These are phyloP conservation scores for Saturnispora silvae DNA, from an alignment of 805 yeast genomes.

Conservation along the genomic window DNA sequence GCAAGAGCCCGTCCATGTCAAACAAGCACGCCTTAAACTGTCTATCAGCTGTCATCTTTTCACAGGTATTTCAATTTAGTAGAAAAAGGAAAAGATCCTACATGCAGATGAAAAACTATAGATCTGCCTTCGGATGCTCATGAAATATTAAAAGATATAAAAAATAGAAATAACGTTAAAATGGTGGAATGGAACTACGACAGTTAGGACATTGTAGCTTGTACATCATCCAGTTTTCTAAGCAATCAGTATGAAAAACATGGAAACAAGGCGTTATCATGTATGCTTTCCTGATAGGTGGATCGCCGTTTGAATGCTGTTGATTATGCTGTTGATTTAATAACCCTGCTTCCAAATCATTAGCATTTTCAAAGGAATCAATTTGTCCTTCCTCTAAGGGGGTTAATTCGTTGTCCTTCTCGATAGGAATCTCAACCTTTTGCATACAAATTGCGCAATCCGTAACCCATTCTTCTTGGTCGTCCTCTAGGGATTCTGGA, in stretches of 20 bases:
- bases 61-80: too few relatives aligned
- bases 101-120: too few relatives aligned
- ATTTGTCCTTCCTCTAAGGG: background rate
- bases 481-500: conserved; percentile 19
- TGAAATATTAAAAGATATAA: too few relatives aligned
- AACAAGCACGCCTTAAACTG: conserved; percentile 23
- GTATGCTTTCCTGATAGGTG: conserved; percentile 32
- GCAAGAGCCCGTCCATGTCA: conserved; percentile 92
- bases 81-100: too few relatives aligned
- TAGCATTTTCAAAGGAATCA: conserved; percentile 6
- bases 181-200: conserved; percentile 74
- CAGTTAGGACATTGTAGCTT: conserved; percentile 93
- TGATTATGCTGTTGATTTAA: background rate
- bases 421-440: conserved; percentile 50
- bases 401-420: conserved; percentile 8
- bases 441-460: conserved; percentile 92
- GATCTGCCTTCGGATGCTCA: too few relatives aligned
- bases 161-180: conserved; percentile 26
- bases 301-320: background rate
- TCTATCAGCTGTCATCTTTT: too few relatives aligned
- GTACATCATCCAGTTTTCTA: conserved; percentile 89
- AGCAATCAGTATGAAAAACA: conserved; percentile 79
- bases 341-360: conserved; percentile 4
- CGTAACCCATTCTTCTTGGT: conserved; percentile 38
- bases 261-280: conserved; percentile 91